Base-by-base conservation (phyloP, 345 rosid species). In the Iberis pinnata region DNA sequence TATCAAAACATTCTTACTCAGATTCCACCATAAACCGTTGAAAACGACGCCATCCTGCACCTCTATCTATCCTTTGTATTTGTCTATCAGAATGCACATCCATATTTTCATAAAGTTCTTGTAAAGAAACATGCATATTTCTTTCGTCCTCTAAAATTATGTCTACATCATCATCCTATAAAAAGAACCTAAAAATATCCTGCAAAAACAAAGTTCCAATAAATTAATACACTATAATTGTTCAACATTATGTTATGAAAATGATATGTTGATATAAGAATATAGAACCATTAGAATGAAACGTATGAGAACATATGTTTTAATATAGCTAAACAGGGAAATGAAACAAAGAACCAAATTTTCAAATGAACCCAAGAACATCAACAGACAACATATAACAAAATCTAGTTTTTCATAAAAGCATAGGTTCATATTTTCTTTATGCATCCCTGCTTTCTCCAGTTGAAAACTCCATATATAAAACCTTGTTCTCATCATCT, bases 91-190 rank as follows among this genome's bases (percentile, higher is more conserved):
- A 0, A 9, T 12, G 1, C 2, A 41, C 13, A 8, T 54, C 15
- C 14, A 1, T 10, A 5, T 10, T 39, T 41, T 29, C 49, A 55
- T 12, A 27, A 1, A 18, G 0, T 16, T 55, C 9, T 29, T 18
- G 8, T 4, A 42, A 0, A n/a, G 3, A 0, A 12, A 1, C 3
- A 17, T 55, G 9, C 48, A 55, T 55, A 1, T 41, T 5, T 5
- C 9, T 2, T 2, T 55, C 49, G 0, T 42, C 40, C 1, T 55
- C 18, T 9, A 55, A 1, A 8, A 55, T 1, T 5, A 54, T 11
- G 12, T 54, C 6, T 3, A 8, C 6, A 18, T 56, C 50, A 56
- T 56, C 61, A 56, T 29, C 49, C 15, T 40, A 47, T 14, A 15
- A 2, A 8, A 40, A 7, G 12, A 27, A 15, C 14, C 42, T 35